A percentile compares a stretch with the other conserved stretches of the same genome.
Evolutionary conservation across 495 filamentous ascomycete genomes (phyloP).

Genomic region (Lophiotrema nucula): DNA sequence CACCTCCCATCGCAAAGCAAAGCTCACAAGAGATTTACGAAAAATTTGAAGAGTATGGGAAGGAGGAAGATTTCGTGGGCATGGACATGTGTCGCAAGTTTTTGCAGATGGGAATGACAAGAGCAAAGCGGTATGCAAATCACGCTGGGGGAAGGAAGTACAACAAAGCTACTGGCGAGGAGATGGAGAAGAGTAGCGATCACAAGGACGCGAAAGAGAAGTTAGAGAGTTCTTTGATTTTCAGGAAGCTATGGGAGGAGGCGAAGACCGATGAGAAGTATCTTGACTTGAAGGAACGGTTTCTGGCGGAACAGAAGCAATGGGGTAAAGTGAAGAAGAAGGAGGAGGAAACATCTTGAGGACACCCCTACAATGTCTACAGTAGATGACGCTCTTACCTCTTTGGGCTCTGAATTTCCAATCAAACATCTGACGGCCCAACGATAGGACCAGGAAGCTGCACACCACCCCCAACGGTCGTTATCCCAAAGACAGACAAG

Average conservation of each 20-base stretch:
- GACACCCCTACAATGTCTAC: too few relatives aligned
- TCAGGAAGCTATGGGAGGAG: slow-evolving; percentile 45
- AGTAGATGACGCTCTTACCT: too few relatives aligned
- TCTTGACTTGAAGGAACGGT: slow-evolving; percentile 42
- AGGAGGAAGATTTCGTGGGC: slow-evolving; percentile 51
- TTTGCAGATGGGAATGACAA: slow-evolving; percentile 57
- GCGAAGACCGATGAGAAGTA: slow-evolving; percentile 46
- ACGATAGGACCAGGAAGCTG: too few relatives aligned
- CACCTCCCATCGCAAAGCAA: slow-evolving; percentile 42
- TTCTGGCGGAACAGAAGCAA: slow-evolving; percentile 44
- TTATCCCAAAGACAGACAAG: too few relatives aligned
- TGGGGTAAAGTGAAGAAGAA: slow-evolving; percentile 35
- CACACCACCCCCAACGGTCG: too few relatives aligned
- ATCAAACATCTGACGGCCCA: too few relatives aligned
- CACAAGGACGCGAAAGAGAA: slow-evolving; percentile 39
- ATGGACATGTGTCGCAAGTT: slow-evolving; percentile 57
- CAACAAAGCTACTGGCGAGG: slow-evolving; percentile 35
- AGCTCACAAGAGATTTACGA: slow-evolving; percentile 44
- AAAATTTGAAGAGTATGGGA: slow-evolving; percentile 45
- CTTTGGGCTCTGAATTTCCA: too few relatives aligned
- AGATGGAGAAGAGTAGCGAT: slow-evolving; percentile 31
- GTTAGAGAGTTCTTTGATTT: slow-evolving; percentile 38
- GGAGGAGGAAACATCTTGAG: neutral
- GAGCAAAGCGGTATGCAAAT: slow-evolving; percentile 8
- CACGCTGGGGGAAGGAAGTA: slow-evolving; percentile 50